Conservation (phyloP, 106 monocot genomes). For the Hemerocallis citrina region DNA sequence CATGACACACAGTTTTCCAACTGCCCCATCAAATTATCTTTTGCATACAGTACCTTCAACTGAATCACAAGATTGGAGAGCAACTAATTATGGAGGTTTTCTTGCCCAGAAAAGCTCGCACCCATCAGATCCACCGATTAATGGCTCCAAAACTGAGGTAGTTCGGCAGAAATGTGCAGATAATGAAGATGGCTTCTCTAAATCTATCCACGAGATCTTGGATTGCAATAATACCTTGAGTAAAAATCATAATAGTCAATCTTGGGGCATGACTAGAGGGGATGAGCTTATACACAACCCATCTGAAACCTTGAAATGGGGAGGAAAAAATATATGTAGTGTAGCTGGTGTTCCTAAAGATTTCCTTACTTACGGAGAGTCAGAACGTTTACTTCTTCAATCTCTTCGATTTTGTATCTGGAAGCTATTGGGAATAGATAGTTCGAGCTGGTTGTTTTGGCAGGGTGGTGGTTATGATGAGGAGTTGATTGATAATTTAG, state of each 20-base stretch:
- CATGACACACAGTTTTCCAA: neutral
- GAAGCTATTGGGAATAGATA: slow-evolving; percentile 73
- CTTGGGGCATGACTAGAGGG: slow-evolving; percentile 14
- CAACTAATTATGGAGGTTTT: neutral
- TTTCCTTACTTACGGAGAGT: slow-evolving; percentile 40
- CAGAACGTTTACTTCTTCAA: slow-evolving; percentile 46
- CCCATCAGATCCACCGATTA: slow-evolving; percentile 38
- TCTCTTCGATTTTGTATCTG: slow-evolving; percentile 48
- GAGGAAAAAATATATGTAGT: neutral
- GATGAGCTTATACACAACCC: neutral
- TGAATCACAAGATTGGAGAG: neutral
- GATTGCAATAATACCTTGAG: neutral
- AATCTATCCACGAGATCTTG: neutral
- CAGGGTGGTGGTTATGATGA: slow-evolving; percentile 61
- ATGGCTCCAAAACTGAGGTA: neutral
- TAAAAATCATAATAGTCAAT: neutral
- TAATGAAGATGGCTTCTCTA: neutral
- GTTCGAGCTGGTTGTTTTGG: slow-evolving; percentile 71
- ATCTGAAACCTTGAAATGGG: slow-evolving; percentile 17
- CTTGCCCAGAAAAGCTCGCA: neutral
- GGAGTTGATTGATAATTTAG: slow-evolving; percentile 49
- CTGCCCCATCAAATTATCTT: neutral
- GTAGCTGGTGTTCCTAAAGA: slow-evolving; percentile 11
- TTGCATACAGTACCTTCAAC: neutral
- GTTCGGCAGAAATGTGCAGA: neutral